Percentiles rank a stretch among this genome's conserved stretches.
phyloP scores from a whole-genome alignment of 768 basidiomycete genomes.

The Kwoniella pini region DNA sequence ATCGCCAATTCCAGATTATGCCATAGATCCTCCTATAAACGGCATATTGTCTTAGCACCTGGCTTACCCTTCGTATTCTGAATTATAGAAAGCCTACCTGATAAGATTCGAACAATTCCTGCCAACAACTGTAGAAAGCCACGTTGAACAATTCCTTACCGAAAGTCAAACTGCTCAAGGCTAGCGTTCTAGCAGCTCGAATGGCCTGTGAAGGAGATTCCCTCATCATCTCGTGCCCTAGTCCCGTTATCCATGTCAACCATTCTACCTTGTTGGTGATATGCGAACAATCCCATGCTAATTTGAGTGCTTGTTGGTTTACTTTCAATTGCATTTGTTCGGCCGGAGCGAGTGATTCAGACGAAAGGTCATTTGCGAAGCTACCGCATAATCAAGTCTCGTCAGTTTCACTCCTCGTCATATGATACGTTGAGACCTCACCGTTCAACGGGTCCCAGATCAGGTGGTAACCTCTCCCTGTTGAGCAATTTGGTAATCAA shows the following conservation, averaged over 20 bases:
- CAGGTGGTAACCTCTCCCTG: conserved; percentile 87
- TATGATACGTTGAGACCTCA: too few relatives aligned
- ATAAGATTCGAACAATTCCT: conserved; percentile 91
- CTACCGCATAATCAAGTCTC: not conserved
- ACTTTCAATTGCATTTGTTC: conserved; percentile 87
- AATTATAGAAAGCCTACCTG: conserved; percentile 68
- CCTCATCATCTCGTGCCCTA: conserved; percentile 94
- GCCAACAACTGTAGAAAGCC: conserved; percentile 97
- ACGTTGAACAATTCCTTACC: conserved; percentile 96
- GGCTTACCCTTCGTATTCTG: too few relatives aligned
- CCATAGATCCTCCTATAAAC: conserved; percentile 84
- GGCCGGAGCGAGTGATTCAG: conserved; percentile 56
- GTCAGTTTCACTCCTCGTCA: too few relatives aligned
- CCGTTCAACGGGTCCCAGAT: conserved; percentile 70
- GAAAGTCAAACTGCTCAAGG: conserved; percentile 85
- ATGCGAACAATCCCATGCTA: conserved; percentile 88
- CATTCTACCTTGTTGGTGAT: conserved; percentile 75
- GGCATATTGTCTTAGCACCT: too few relatives aligned
- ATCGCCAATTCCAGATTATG: conserved; percentile 84
- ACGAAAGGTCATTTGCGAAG: conserved; percentile 41
- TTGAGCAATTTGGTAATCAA: conserved; percentile 84
- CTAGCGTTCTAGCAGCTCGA: conserved; percentile 89
- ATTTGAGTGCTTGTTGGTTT: conserved; percentile 95
- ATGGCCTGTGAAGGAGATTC: conserved; percentile 98
- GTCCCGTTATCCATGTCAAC: conserved; percentile 90